Evolutionary conservation across 352 stramenopile species (phyloP).

Genomic region (Nothophytophthora sp.): DNA sequence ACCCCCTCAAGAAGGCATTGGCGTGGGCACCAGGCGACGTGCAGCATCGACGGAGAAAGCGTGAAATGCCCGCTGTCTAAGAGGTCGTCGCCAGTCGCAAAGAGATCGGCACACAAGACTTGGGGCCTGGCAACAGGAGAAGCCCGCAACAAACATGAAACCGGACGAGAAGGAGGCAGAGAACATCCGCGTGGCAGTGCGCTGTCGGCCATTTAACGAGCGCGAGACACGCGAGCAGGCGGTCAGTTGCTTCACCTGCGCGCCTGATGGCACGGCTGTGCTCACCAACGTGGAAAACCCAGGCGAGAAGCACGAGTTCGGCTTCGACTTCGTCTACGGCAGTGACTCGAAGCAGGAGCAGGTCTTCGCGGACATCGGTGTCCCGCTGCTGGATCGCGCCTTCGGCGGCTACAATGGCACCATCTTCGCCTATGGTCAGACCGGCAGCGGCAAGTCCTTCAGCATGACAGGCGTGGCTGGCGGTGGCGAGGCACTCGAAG

Average conservation of each 20-base stretch:
- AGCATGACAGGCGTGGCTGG: slow-evolving; percentile 81
- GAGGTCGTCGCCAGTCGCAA: neutral
- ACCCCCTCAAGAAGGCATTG: no score
- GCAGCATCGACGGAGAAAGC: slow-evolving; percentile 19
- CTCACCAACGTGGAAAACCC: slow-evolving; percentile 86
- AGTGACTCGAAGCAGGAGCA: slow-evolving; percentile 69
- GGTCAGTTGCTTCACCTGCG: slow-evolving; percentile 66
- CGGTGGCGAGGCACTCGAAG: slow-evolving; percentile 61
- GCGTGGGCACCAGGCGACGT: neutral
- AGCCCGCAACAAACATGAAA: slow-evolving; percentile 62
- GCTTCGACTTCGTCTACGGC: slow-evolving; percentile 89
- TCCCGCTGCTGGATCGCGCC: slow-evolving; percentile 75
- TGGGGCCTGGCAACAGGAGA: neutral
- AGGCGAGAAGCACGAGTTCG: slow-evolving; percentile 81
- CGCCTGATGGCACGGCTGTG: slow-evolving; percentile 68
- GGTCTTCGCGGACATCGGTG: slow-evolving; percentile 82
- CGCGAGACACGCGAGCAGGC: slow-evolving; percentile 84
- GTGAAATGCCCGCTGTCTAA: slow-evolving; percentile 3
- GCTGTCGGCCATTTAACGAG: slow-evolving; percentile 91
- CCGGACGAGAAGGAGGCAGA: slow-evolving; percentile 79
- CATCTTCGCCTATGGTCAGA: slow-evolving; percentile 92
- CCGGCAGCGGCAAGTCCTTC: slow-evolving; percentile 87
- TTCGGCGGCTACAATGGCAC: slow-evolving; percentile 90
- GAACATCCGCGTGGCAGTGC: slow-evolving; percentile 93
- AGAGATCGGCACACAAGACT: neutral